These are phyloP conservation scores for Trametes pubescens DNA, from an alignment of 1,284 basidiomycete species.

Conservation along the genomic window DNA sequence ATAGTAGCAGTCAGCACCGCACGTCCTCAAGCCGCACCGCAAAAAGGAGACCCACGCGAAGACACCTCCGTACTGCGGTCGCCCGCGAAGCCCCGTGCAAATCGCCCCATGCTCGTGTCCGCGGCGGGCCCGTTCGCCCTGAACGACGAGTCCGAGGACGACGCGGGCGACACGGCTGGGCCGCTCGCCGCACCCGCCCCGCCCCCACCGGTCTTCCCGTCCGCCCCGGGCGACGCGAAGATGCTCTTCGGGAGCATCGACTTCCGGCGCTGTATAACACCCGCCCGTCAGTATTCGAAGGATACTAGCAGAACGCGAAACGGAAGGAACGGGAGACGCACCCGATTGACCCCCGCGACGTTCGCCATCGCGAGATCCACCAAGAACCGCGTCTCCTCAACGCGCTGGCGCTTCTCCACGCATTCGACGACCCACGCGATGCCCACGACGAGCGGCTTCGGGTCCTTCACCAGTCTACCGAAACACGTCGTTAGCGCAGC, in stretches of 20 bases:
- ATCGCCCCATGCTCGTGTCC: background rate
- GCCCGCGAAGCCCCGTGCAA: background rate
- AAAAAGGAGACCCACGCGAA: conserved; percentile 33
- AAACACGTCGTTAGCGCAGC: background rate
- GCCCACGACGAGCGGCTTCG: conserved; percentile 82
- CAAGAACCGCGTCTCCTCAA: conserved; percentile 73
- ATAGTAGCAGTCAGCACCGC: conserved; percentile 1
- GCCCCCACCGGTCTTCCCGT: conserved; percentile 7
- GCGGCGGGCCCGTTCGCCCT: conserved; percentile 3
- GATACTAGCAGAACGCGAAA: no score
- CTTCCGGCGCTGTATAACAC: conserved; percentile 53
- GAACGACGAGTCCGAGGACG: conserved; percentile 26
- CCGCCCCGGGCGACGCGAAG: conserved; percentile 16
- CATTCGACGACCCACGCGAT: conserved; percentile 94
- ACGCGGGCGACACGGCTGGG: conserved; percentile 19
- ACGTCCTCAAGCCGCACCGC: background rate
- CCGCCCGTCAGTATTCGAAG: background rate
- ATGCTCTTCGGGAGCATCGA: conserved; percentile 76
- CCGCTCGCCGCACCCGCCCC: background rate
- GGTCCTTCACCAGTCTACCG: conserved; percentile 64
- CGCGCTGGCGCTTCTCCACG: conserved; percentile 70
- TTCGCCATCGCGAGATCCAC: conserved; percentile 77
- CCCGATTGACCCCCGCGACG: conserved; percentile 73
- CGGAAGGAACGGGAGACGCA: conserved; percentile 37
- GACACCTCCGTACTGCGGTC: conserved; percentile 11